Percentiles rank a stretch among this genome's conserved stretches.
These are phyloP conservation scores for Spathaspora jeffriesii DNA, from an alignment of 1,139 yeast genomes.

Conservation along the genomic window DNA sequence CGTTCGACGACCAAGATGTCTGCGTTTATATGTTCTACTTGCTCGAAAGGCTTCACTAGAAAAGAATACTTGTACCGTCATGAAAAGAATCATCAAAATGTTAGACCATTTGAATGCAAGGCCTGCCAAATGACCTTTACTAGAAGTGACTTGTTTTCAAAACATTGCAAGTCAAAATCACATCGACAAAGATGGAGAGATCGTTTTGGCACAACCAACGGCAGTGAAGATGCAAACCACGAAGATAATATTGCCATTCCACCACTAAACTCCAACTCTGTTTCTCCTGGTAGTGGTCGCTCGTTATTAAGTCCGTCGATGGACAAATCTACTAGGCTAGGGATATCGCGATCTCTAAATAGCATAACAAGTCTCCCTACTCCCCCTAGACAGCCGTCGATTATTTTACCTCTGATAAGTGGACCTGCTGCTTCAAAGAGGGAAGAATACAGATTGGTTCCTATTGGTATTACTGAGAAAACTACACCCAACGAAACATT, in stretches of 20 bases:
- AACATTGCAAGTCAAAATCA: slow-evolving; percentile 13
- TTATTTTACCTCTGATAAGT: slow-evolving; percentile 6
- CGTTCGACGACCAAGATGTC: background rate
- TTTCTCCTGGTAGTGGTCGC: background rate
- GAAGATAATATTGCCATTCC: background rate
- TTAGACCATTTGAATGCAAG: slow-evolving; percentile 4
- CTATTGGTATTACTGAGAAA: background rate
- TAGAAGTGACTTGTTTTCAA: slow-evolving; percentile 11
- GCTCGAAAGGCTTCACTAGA: slow-evolving; percentile 7
- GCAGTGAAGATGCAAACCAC: background rate
- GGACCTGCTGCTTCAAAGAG: slow-evolving; percentile 3
- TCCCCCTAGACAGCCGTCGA: slow-evolving; percentile 10
- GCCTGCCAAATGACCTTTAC: slow-evolving; percentile 8
- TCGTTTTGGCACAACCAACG: background rate
- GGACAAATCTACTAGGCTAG: background rate
- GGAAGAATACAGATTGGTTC: slow-evolving; percentile 2
- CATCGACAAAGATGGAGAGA: slow-evolving; percentile 6
- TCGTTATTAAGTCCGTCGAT: background rate
- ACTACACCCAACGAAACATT: background rate
- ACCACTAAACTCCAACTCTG: background rate
- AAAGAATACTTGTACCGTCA: slow-evolving; percentile 12
- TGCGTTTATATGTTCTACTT: slow-evolving; percentile 5
- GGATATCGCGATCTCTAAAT: background rate
- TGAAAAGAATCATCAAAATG: slow-evolving; percentile 9
- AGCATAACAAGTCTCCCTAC: slow-evolving; percentile 6